A percentile compares a stretch with the other conserved stretches of the same genome.
Evolutionary conservation across 345 rosid species (phyloP).

Genomic region (Melastoma malabathricum): DNA sequence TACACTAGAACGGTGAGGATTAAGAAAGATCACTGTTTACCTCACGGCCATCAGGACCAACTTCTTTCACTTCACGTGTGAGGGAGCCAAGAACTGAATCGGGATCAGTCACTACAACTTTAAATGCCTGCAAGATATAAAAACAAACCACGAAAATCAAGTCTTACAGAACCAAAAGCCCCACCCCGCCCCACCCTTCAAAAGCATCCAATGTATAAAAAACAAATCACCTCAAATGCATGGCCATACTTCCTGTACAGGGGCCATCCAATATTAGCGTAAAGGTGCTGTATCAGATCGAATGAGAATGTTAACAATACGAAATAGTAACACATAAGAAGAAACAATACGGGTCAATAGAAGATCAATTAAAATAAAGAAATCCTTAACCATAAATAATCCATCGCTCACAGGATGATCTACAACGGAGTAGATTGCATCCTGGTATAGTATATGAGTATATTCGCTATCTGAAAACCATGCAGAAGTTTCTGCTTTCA

Average conservation of each 20-base stretch:
- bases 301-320: conserved; percentile 4
- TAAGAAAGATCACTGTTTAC: conserved; percentile 18
- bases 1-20: too few relatives aligned
- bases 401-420: too few relatives aligned
- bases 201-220: not conserved
- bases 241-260: conserved; percentile 81
- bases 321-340: not conserved
- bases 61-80: conserved; percentile 75
- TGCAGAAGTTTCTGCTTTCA: too few relatives aligned
- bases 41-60: conserved; percentile 86
- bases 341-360: too few relatives aligned
- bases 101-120: conserved; percentile 75
- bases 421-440: too few relatives aligned
- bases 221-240: conserved; percentile 66
- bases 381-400: too few relatives aligned
- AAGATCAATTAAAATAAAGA: too few relatives aligned
- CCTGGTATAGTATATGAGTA: too few relatives aligned
- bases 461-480: too few relatives aligned
- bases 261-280: conserved; percentile 77
- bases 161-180: too few relatives aligned
- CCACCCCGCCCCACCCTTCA: not conserved
- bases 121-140: conserved; percentile 56
- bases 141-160: not conserved
- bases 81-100: conserved; percentile 63
- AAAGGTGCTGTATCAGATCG: conserved; percentile 45